A percentile compares a stretch with the other conserved stretches of the same genome.
Conservation (phyloP, 495 filamentous ascomycete species). For the Cairneyella variabilis region DNA sequence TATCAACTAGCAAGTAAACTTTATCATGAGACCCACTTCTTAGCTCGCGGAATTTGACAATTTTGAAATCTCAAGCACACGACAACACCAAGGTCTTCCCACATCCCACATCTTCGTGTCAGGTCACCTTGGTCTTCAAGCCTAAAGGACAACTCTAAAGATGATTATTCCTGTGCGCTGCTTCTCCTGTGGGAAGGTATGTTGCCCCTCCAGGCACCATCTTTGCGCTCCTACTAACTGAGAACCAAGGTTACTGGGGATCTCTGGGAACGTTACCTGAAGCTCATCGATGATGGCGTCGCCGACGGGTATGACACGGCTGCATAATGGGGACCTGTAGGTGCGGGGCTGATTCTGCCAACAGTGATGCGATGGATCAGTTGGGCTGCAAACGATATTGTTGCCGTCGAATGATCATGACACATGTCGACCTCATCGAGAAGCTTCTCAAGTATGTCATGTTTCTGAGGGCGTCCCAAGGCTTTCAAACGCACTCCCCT, state of each 20-base stretch:
- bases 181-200: conserved; percentile 97
- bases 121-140: neutral
- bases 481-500: neutral
- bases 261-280: conserved; percentile 92
- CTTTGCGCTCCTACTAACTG: conserved; percentile 15
- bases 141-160: conserved; percentile 26
- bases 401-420: conserved; percentile 98
- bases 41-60: no score
- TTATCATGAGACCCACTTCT: no score
- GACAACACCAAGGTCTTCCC: conserved; percentile 3
- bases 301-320: conserved; percentile 63
- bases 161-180: conserved; percentile 99
- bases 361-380: conserved; percentile 87
- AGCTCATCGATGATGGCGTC: conserved; percentile 73
- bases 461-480: neutral
- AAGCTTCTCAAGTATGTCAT: conserved; percentile 79
- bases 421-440: conserved; percentile 98
- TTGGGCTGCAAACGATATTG: conserved; percentile 94
- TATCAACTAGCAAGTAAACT: no score
- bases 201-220: conserved; percentile 5
- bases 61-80: conserved; percentile 14
- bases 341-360: neutral
- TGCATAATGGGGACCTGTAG: conserved; percentile 16
- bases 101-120: neutral
- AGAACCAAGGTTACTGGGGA: conserved; percentile 79